Conservation (phyloP, 1,139 yeast species). For the Magnusiomyces suaveolens region DNA sequence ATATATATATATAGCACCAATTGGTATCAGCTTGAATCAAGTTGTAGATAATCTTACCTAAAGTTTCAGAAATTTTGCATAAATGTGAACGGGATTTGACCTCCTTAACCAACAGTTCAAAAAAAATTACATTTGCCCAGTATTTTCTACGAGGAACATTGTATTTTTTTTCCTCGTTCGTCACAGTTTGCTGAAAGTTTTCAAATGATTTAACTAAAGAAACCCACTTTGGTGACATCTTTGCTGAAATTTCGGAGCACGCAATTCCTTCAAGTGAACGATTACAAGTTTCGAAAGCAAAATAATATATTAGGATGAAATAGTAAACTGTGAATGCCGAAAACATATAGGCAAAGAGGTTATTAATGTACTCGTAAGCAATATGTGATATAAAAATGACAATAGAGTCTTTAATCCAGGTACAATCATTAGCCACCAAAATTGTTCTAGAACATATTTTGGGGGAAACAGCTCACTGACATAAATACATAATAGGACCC, state of each 20-base stretch:
- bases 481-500: constrained; percentile 67
- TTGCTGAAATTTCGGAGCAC: constrained; percentile 27
- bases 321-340: constrained; percentile 51
- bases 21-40: no score
- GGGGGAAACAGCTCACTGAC: constrained; percentile 68
- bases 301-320: constrained; percentile 52
- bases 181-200: background rate
- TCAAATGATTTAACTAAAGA: background rate
- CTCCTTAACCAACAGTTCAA: no score
- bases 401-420: constrained; percentile 36
- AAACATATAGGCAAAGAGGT: constrained; percentile 34
- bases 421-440: constrained; percentile 32
- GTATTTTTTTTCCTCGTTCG: background rate
- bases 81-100: no score
- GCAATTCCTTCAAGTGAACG: constrained; percentile 60
- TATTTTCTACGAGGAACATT: background rate
- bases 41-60: no score
- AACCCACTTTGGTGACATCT: constrained; percentile 22
- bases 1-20: no score
- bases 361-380: constrained; percentile 45
- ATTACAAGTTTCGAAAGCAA: constrained; percentile 67
- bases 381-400: constrained; percentile 70
- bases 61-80: no score
- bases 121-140: background rate
- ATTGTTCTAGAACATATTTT: constrained; percentile 76